Base-by-base conservation (phyloP, 352 stramenopile genomes). In the Phytophthora tubulina region DNA sequence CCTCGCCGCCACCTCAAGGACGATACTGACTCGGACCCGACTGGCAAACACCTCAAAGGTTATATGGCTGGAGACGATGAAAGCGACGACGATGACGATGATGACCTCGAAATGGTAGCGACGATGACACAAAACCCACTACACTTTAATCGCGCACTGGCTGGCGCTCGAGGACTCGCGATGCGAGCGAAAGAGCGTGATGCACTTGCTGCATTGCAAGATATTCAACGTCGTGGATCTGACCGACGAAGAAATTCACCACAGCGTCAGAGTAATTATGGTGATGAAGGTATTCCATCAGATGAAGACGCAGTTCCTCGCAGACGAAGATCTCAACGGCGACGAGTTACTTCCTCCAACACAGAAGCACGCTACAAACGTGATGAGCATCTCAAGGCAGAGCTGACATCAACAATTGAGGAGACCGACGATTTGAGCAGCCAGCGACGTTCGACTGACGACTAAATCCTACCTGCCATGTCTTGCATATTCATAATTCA, bases 111-210 rank as follows among this genome's bases (percentile, higher is more conserved):
- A 50, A 91, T 91, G 84, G 81, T 88, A 32, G 75, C 84, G 13
- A 83, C 85, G 44, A 89, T 88, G 81, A 91, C 81, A 1, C 80
- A 84, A 41, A 91, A 91, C 39, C 84, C 84, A 15, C 63, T 91
- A 35, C 73, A 88, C 35, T 79, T 87, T 57, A 88, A 86, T 33
- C 76, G 84, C 10, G 69, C 74, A 2, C 61, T 84, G n/a, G 67
- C 72, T 31, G 82, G 66, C 4, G 73, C 81, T 1, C 61, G 75
- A 45, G 66, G 63, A 45, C 44, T 77, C 30, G 64, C 78, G 15
- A 76, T 76, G 35, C 82, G 76, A 52, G 79, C 76, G 6, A 66
- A 65, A 48, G 79, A 90, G 55, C 76, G 81, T 10, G 82, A 88
- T n/a, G 72, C 78, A 3, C 84, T 90, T 44, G 53, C 81, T 48